Evolutionary conservation across 2,329 filamentous ascomycete species (phyloP), one percentile per base, ranked within the genome.

Genomic region (Aspergillus fructus): DNA sequence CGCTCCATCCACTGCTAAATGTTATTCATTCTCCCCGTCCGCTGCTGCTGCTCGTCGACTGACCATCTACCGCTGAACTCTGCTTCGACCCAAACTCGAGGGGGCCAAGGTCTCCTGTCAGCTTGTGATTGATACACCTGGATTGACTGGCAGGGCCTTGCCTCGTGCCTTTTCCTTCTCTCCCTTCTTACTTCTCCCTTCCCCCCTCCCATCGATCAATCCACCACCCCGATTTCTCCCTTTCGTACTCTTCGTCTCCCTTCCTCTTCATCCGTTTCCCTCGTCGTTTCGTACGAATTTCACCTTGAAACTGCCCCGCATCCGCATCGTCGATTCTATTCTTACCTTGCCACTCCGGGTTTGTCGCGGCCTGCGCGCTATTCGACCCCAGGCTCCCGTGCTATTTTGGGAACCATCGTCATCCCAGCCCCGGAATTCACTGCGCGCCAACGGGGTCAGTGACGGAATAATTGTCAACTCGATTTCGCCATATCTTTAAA

Each of bases 401-500:
- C 66, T 67, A 69, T 64, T 69, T 65, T 69, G 68, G 65, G 67
- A 66, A 6, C 59, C 61, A 49, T 55, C 56, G 46, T 54, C 52
- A 55, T 61, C 64, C 65, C 65, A 69, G 68, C 67, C 68, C 68
- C 67, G 62, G 68, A 60, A 66, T 69, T 70, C 69, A 62, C 58
- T 56, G 58, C 62, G 58, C 59, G 49, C 54, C 65, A 59, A 64
- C 63, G 60, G 64, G 63, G 68, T 67, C 69, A 67, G 69, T 71
- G 70, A 72, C 69, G 65, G 64, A 63, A 55, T 46, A 45, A 60
- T 56, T 58, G 57, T 45, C 58, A 42, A 51, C 54, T 45, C 40
- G 37, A 51, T 17, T 39, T 51, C 48, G 56, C 61, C 64, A 59
- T 59, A 55, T 61, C 53, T 33, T 53, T 37, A 48, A 48, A n/a